Percentiles rank a stretch among this genome's conserved stretches.
phyloP scores from a whole-genome alignment of 2,329 filamentous ascomycete genomes.

The Diaporthe sp. region DNA sequence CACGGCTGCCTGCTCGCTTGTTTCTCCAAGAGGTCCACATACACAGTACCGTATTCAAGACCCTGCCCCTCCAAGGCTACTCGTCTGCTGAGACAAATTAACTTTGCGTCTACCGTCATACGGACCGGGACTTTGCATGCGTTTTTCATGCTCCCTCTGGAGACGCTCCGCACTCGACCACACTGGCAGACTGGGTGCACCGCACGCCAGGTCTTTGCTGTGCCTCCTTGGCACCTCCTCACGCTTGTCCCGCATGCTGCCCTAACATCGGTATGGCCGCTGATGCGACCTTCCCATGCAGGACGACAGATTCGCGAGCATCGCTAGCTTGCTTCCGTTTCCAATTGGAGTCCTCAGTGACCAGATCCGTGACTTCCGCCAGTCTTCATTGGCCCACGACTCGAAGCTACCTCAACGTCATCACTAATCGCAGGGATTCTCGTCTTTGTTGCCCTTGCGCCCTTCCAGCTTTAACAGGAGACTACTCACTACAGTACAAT shows the following conservation, averaged over 20 bases:
- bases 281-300: conserved; percentile 30
- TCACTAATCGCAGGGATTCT: not conserved
- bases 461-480: not conserved
- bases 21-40: not conserved
- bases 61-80: not conserved
- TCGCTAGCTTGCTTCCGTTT: conserved; percentile 22
- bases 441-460: too few relatives aligned
- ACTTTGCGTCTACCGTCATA: not conserved
- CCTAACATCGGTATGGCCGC: conserved; percentile 9
- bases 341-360: conserved; percentile 25
- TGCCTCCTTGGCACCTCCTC: not conserved
- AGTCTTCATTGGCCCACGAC: not conserved
- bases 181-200: not conserved
- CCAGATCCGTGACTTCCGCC: not conserved
- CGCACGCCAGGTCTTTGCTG: not conserved
- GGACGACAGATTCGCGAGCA: conserved; percentile 33
- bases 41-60: too few relatives aligned
- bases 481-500: not conserved
- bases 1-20: not conserved
- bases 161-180: not conserved
- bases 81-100: conserved; percentile 2
- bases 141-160: not conserved
- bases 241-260: not conserved
- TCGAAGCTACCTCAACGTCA: not conserved
- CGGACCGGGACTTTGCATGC: not conserved